Base-by-base conservation (phyloP, 805 yeast species). In the Myxozyma neglecta region DNA sequence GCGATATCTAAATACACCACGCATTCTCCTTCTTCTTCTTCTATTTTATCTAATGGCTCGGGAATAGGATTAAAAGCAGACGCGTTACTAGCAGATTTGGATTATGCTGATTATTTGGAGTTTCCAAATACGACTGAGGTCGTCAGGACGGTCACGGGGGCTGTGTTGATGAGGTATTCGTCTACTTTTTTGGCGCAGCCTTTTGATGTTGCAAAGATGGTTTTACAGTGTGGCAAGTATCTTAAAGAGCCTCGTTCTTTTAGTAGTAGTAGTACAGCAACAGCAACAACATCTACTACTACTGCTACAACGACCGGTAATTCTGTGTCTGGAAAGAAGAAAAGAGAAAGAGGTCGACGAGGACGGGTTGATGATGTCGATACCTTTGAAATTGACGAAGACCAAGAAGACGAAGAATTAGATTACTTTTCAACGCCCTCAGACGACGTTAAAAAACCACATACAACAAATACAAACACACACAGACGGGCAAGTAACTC, bases 171-270 rank as follows among this genome's bases (percentile, higher is more conserved):
- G 66, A 87, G 85, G 66, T 93, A 94, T 76, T 73, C 84, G 57
- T 85, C 85, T 62, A 84, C 86, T 49, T 73, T 90, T 37, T 71
- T 89, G 8, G 82, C 89, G 18, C 97, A 94, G 74, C 98, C 99
- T 1, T 86, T 92, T 73, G 97, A 93, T 68, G 87, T 89, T 16
- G 83, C 89, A 5, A 80, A 93, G 58, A 79, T 90, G 66, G 78
- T 92, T 34, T 75, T 91, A 59, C 98, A 94, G 73, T 87, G 89
- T 13, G 96, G 96, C 3, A 83, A 81, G 37, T 73, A 74, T 35
- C 46, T 35, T 14, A 24, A 43, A 24, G 29, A 24, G 29, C 29
- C 29, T 24, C 29, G 29, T 24, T 24, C 29, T 24, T 2, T 5
- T 3, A 24, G 5, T 5, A 24, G 5, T 5, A 24, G 5, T 24